Base-by-base conservation (phyloP, 345 rosid species). In the Acer negundo region DNA sequence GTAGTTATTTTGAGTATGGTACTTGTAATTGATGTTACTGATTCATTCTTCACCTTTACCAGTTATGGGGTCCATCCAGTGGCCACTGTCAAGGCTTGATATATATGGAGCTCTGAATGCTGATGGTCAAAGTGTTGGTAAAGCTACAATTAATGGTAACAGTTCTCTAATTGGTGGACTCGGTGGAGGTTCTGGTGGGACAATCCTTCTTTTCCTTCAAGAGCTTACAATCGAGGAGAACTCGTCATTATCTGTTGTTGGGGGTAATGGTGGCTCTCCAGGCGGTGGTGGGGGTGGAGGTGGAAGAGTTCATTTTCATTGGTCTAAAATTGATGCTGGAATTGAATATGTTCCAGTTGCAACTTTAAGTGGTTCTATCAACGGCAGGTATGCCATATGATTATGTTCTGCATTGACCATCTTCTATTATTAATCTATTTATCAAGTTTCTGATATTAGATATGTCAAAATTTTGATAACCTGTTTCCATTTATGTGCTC, bases 251-350 rank as follows among this genome's bases (percentile, higher is more conserved):
- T 89, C 98, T 84, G 88, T 82, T 84, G 75, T 72, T 69, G 99
- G 99, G 76, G 99, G 99, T 26, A 86, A 85, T 72, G 99, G 99
- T 70, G 91, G 98, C 61, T 88, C 82, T 69, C 89, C 82, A 69
- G 99, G 99, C 10, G 99, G 97, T 56, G 99, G 98, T 22, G 99
- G 99, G 1, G 99, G 99, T 28, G 99, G 99, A 56, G 98, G 99
- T 72, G 99, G 99, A 64, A 92, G 99, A 82, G 92, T 91, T 84
- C 99, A 95, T 86, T 95, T 95, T 84, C 98, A 95, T 81, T 95
- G 99, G 99, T 90, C 91, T 79, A 91, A 88, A 76, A 84, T 95
- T 80, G 92, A 88, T 68, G 77, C 78, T 67, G 97, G 97, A 70
- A 82, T 83, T 68, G 97, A 93, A 77, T 95, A 93, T 83, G 80